Base-by-base conservation (phyloP, 202 grass and related monocot genomes). In the Bolboschoenoplectus hybrid region DNA sequence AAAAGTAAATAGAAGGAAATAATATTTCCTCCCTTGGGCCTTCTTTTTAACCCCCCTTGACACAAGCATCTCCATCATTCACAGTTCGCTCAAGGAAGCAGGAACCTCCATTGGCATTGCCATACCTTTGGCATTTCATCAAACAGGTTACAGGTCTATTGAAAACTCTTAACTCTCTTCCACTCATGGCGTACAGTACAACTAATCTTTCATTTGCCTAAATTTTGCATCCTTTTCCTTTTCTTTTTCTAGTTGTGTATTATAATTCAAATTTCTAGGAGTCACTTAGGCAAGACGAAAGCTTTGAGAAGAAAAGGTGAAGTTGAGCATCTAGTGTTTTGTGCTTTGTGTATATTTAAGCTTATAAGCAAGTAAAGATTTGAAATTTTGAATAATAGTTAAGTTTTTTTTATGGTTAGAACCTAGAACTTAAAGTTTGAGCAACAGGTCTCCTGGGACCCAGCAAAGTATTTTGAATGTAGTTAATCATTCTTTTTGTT, bases 401-500 rank as follows among this genome's bases (percentile, higher is more conserved):
- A 87, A 85, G 53, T 2, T 16, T 58, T 58, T 5, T 58, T 58
- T 58, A 1, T 3, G 19, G 16, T 61, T 6, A 74, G 12, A 85
- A 92, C 5, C 87, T 95, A 67, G 79, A 98, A 91, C 87, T 95
- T 67, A 89, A 64, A 82, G 78, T 80, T 89, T 98, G 55, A 91
- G 85, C 47, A 93, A 93, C 76, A 87, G 86, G 47, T 89, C 91
- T 78, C 89, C 89, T 85, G 88, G 93, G 26, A 26, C 26, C 26
- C 26, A 26, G 26, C 26, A 26, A n/a, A 89, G 90, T 82, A 84
- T 95, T 62, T 74, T 95, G 85, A 90, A 90, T 68, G 79, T 90
- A 82, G 84, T 91, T 67, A 95, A 74, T 81, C 82, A 93, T 20
- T 89, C 83, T 66, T 61, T 6, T 10, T 61, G 38, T 3, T 4